Base-by-base conservation (phyloP, 768 basidiomycete genomes). In the Agaricus subrufescens region DNA sequence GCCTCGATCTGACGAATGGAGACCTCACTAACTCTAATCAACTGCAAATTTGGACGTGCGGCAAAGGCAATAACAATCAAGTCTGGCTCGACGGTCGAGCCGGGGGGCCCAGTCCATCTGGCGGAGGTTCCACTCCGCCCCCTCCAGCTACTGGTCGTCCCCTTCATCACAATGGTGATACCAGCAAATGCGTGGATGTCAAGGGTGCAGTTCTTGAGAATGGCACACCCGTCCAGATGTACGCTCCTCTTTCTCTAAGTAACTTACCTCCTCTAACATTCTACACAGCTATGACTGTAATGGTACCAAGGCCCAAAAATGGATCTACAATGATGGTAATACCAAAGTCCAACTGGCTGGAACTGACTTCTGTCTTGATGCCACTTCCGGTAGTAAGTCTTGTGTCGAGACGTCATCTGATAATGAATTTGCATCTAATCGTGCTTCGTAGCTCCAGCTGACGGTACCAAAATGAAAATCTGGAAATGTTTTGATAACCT, bases 401-500 rank as follows among this genome's bases (percentile, higher is more conserved):
- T 23, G 12, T 11, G 19, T 7, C 19, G 19, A 19, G 19, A 19
- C 19, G 19, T 19, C 26, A 6, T 23, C 3, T 30, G 12, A 10
- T 19, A 19, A 5, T 27, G 58, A 67, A 26, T 7, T 4, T 14
- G n/a, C 14, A 4, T 48, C 6, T 34, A 48, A 29, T 26, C 10
- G 42, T 10, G 29, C 27, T 50, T 66, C 11, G 5, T 49, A 64
- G 65, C 40, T 39, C 65, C 65, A 26, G 62, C 31, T 19, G 61
- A 62, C 44, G 65, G 63, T 4, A 54, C 60, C 26, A 58, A 56
- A n/a, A 58, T 63, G 61, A 65, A 63, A 44, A 63, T 69, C 19
- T 65, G 65, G 67, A 25, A 62, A 43, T 73, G 72, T 56, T 69
- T 60, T 51, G 65, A 68, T 27, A 65, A 67, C 40, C 64, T 71